A percentile compares a stretch with the other conserved stretches of the same genome.
These are phyloP conservation scores for Aspergillus floridensis DNA, from an alignment of 2,329 filamentous ascomycete species.

Conservation along the genomic window DNA sequence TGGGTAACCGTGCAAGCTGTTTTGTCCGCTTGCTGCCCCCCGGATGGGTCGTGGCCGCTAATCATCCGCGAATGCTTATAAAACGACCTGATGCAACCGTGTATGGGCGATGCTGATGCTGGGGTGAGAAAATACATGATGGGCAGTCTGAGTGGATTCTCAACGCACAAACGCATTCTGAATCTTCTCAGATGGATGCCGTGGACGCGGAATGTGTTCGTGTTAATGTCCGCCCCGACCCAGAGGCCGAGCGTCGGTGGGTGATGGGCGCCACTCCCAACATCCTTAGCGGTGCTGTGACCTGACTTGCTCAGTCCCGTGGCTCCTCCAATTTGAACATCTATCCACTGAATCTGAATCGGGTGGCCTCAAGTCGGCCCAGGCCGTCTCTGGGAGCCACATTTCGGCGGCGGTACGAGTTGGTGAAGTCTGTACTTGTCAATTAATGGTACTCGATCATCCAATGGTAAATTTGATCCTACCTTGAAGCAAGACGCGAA, in stretches of 20 bases:
- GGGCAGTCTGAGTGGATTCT: conserved; percentile 5
- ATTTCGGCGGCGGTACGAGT: conserved; percentile 86
- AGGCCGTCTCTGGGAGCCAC: conserved; percentile 92
- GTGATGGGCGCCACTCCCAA: conserved; percentile 3
- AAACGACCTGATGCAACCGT: conserved; percentile 8
- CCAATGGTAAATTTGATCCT: conserved; percentile 2
- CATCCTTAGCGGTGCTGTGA: conserved; percentile 11
- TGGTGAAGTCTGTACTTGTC: conserved; percentile 76
- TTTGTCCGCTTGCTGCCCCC: not conserved
- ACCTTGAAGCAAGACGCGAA: conserved; percentile 75
- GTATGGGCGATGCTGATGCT: conserved; percentile 7
- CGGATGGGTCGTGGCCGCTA: not conserved
- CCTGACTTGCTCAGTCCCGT: conserved; percentile 8
- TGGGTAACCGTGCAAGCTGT: not conserved
- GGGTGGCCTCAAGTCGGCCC: conserved; percentile 78
- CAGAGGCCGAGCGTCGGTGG: conserved; percentile 9
- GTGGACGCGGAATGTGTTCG: conserved; percentile 11
- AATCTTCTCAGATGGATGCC: conserved; percentile 9
- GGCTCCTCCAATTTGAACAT: conserved; percentile 1
- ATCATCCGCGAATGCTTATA: conserved; percentile 5
- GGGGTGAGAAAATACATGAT: conserved; percentile 3
- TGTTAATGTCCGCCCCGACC: conserved; percentile 3
- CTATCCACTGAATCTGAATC: conserved; percentile 74
- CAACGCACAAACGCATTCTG: conserved; percentile 6
- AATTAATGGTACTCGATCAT: conserved; percentile 8